Evolutionary conservation across 2,329 filamentous ascomycete species (phyloP), one percentile per base, ranked within the genome.

Genomic region (Tothia fuscella): DNA sequence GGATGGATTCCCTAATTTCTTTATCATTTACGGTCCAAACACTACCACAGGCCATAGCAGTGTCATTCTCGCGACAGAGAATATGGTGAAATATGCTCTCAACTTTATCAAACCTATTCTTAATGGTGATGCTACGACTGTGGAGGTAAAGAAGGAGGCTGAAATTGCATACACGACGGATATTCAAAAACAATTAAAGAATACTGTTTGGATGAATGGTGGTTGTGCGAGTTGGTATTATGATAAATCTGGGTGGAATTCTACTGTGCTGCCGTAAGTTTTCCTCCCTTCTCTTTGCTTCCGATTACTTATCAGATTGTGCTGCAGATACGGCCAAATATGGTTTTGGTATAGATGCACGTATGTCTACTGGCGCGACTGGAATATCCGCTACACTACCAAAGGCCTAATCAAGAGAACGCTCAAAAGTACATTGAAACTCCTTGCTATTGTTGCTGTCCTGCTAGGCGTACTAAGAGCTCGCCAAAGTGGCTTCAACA

Each of bases 11-110:
- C 77, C 77, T 2, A 81, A 81, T 51, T 74, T 80, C 50, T 80
- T 80, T 57, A 63, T 78, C 43, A 56, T 80, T 0, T 68, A 77
- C 30, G 76, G 77, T 0, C 77, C 77, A 1, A 82, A 82, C 51
- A 71, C 74, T 0, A 65, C 63, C 0, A 80, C 76, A 0, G 78
- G 77, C 0, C 76, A 82, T 53, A 71, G 65, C 0, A 74, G 68
- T 10, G 71, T 76, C 7, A 67, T 79, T 34, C 65, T 79, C 50
- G 71, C 74, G 0, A 63, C 65, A 3, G 77, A 81, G 49, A 80
- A 79, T 52, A 69, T 69, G 51, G 61, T 78, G 48, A 72, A 76
- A 46, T 78, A 72, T 52, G 66, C 70, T 0, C 52, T 81, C 7
- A 72, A 72, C 0, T 66, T 80, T 47, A 69, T 80, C 48, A 67